These are phyloP conservation scores for Poa annua DNA, from an alignment of 176 grass and related monocot species.

Conservation along the genomic window DNA sequence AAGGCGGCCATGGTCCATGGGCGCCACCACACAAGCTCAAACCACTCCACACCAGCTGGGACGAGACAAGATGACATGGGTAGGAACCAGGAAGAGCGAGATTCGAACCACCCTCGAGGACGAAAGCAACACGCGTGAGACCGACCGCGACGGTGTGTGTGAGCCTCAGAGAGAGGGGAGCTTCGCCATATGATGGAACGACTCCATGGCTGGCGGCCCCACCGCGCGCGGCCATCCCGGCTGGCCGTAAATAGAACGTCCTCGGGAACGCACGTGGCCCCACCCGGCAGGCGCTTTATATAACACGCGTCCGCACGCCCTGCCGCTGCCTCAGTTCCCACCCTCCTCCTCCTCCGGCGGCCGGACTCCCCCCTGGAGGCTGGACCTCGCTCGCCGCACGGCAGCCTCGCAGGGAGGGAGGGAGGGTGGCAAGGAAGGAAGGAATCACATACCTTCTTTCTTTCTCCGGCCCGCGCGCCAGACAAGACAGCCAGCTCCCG, in stretches of 20 bases:
- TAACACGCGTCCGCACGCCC: conserved; percentile 10
- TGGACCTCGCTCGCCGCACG: conserved; percentile 19
- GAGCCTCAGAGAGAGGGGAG: neutral
- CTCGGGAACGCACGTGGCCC: conserved; percentile 31
- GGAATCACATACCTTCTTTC: conserved; percentile 8
- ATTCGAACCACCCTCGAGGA: neutral
- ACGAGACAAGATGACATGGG: neutral
- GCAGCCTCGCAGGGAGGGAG: neutral
- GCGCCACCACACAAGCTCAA: neutral
- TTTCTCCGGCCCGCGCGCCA: neutral
- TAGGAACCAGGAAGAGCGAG: neutral
- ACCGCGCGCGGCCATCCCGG: conserved; percentile 11
- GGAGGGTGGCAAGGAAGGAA: neutral
- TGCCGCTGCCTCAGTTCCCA: neutral
- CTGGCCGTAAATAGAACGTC: neutral
- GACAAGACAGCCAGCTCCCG: neutral
- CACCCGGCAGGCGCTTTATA: neutral
- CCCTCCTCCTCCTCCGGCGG: neutral
- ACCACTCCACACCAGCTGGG: neutral
- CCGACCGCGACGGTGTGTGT: neutral
- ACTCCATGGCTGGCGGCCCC: too few species aligned
- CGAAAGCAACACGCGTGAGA: neutral
- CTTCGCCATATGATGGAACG: neutral
- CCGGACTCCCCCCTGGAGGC: neutral
- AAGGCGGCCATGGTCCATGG: conserved; percentile 4